These are phyloP conservation scores for Vitis vinifera DNA, from an alignment of 164 flowering plant genomes.

Conservation along the genomic window ASM3070453v1 NC_081811.1:24937501-24938000, in stretches of 20 bases:
- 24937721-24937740: conserved; percentile 31
- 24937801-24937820: conserved; percentile 10
- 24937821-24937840: no score
- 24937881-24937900: no score
- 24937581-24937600: not conserved
- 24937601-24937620: conserved; percentile 40
- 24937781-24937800: conserved; percentile 19
- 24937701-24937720: not conserved
- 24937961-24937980: no score
- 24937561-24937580: not conserved
- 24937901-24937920: no score
- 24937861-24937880: no score
- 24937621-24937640: conserved; percentile 45
- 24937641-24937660: conserved; percentile 27
- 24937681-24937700: conserved; percentile 30
- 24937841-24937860: no score
- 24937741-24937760: conserved; percentile 38
- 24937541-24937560: conserved; percentile 28
- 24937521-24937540: conserved; percentile 24
- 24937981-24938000: no score
- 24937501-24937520: conserved; percentile 13
- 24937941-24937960: no score
- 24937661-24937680: conserved; percentile 23
- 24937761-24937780: conserved; percentile 9
- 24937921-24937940: no score